Evolutionary conservation across 139 green algal genomes (phyloP).

Genomic region (Chlorella vulgaris): DNA sequence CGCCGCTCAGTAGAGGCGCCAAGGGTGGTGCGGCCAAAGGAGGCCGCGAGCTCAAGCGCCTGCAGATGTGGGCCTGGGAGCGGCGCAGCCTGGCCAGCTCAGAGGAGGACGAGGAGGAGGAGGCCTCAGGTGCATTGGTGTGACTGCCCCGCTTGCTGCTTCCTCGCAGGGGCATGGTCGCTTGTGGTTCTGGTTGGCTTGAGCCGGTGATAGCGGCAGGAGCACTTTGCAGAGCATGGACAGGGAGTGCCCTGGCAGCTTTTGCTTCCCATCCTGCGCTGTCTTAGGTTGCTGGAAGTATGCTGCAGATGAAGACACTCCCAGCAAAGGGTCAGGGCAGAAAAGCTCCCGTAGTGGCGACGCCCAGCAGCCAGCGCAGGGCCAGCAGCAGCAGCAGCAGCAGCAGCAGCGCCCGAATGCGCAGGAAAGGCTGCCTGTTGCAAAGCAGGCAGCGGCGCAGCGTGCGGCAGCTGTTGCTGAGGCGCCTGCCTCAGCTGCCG

Average conservation of each 20-base stretch:
- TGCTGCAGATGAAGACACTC: background rate
- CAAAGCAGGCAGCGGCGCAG: background rate
- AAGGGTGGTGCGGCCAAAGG: background rate
- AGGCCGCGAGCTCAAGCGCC: constrained; percentile 16
- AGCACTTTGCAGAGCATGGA: too few species aligned
- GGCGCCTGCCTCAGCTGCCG: background rate
- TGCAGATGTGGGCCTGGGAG: constrained; percentile 36
- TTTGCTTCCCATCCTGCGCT: background rate
- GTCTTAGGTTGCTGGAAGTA: background rate
- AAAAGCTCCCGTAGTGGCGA: background rate
- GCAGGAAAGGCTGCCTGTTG: background rate
- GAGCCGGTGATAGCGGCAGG: too few species aligned
- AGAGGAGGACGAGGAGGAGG: constrained; percentile 8
- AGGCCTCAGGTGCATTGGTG: background rate
- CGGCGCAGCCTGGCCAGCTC: constrained; percentile 14
- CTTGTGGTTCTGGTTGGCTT: too few species aligned
- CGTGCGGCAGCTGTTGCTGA: background rate
- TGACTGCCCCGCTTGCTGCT: background rate
- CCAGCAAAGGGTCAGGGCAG: background rate
- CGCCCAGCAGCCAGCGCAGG: background rate
- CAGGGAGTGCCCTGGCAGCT: too few species aligned
- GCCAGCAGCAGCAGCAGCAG: constrained; percentile 9
- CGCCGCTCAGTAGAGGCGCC: background rate
- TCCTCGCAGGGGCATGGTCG: too few species aligned
- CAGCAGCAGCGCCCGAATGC: background rate